These are phyloP conservation scores for Cladosporium velox DNA, from an alignment of 2,329 filamentous ascomycete species.

Conservation along the genomic window DNA sequence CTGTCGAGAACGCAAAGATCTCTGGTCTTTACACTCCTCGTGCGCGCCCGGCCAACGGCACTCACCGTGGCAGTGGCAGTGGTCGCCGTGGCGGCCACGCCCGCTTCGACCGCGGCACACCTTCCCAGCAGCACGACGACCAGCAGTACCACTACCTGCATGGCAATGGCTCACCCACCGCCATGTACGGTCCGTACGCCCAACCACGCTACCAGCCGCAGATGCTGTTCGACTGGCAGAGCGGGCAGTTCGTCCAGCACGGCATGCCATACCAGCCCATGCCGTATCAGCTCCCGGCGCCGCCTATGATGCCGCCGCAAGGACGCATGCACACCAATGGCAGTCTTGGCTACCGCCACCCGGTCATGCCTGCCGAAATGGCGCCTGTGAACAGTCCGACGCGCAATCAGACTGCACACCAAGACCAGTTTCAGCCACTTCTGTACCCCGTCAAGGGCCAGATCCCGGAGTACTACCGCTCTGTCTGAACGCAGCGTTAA, in stretches of 20 bases:
- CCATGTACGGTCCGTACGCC: neutral
- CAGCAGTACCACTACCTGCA: conserved; percentile 5
- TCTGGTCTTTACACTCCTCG: conserved; percentile 85
- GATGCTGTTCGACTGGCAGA: conserved; percentile 3
- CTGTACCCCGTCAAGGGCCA: conserved; percentile 5
- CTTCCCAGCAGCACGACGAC: conserved; percentile 38
- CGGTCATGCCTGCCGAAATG: neutral
- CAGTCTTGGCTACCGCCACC: conserved; percentile 1
- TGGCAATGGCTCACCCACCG: neutral
- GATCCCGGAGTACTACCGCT: neutral
- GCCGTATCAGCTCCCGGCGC: neutral
- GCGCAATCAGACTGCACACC: neutral
- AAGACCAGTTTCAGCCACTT: neutral
- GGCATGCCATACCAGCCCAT: neutral
- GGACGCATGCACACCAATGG: neutral
- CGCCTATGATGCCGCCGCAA: neutral
- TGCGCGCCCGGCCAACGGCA: conserved; percentile 44
- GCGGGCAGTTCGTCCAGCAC: neutral
- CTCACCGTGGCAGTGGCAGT: conserved; percentile 59
- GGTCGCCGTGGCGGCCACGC: conserved; percentile 56
- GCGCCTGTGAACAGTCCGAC: neutral
- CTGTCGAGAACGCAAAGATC: conserved; percentile 81
- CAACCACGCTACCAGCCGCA: conserved; percentile 9
- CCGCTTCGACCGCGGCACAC: conserved; percentile 79
- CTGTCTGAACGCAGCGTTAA: neutral